A percentile compares a stretch with the other conserved stretches of the same genome.
These are phyloP conservation scores for Zymoseptoria pseudotritici DNA, from an alignment of 2,329 filamentous ascomycete species.

Conservation along the genomic window DNA sequence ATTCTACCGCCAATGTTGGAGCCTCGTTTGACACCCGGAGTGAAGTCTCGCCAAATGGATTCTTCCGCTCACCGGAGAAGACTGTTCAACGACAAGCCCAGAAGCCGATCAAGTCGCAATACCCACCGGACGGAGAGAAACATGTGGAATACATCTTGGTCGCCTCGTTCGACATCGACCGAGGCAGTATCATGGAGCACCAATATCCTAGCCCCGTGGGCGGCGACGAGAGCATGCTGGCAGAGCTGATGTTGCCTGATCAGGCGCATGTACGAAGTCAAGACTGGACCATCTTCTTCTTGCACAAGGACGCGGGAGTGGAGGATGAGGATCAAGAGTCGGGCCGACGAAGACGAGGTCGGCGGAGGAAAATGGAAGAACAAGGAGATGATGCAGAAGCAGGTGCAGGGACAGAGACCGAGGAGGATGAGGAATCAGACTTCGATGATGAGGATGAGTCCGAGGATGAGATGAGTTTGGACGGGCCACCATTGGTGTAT, in stretches of 20 bases:
- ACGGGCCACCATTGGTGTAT: constrained; percentile 90
- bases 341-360: constrained; percentile 40
- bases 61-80: constrained; percentile 11
- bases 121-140: constrained; percentile 54
- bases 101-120: constrained; percentile 40
- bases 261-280: constrained; percentile 91
- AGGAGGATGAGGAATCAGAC: constrained; percentile 44
- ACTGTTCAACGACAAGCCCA: constrained; percentile 1
- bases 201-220: constrained; percentile 93
- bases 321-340: constrained; percentile 68
- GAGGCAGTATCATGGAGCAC: constrained; percentile 95
- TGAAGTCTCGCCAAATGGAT: constrained; percentile 14
- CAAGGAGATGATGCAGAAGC: constrained; percentile 44
- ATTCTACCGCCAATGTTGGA: constrained; percentile 2
- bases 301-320: constrained; percentile 87
- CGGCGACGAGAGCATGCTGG: constrained; percentile 95
- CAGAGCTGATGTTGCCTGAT: constrained; percentile 96
- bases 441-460: constrained; percentile 41
- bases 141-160: constrained; percentile 99
- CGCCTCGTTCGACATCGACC: constrained; percentile 93
- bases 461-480: constrained; percentile 50
- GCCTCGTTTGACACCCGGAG: constrained; percentile 3
- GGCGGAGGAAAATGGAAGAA: constrained; percentile 32
- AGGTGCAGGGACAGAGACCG: constrained; percentile 44
- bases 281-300: constrained; percentile 98